These are phyloP conservation scores for Exophiala lecanii-corni DNA, from an alignment of 2,329 filamentous ascomycete genomes.

Conservation along the genomic window DNA sequence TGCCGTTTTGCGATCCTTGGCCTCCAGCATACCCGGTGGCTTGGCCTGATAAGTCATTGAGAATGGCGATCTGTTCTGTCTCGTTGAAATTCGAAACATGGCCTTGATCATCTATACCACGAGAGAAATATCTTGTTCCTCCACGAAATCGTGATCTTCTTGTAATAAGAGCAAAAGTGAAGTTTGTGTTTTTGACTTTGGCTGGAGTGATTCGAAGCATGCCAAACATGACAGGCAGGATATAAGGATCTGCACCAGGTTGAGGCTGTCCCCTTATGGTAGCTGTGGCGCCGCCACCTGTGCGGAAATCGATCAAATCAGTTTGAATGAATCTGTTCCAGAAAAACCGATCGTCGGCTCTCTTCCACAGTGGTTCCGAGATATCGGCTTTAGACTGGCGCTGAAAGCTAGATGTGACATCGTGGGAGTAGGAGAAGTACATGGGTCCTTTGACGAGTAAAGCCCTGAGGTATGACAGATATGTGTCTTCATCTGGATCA, in stretches of 20 bases:
- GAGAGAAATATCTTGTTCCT: constrained; percentile 90
- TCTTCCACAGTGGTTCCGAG: constrained; percentile 75
- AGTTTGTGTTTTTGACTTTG: constrained; percentile 73
- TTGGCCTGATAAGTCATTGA: constrained; percentile 75
- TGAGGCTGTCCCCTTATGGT: constrained; percentile 53
- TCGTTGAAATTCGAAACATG: constrained; percentile 99
- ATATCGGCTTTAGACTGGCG: constrained; percentile 75
- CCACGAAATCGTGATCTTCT: constrained; percentile 81
- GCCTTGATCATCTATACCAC: constrained; percentile 87
- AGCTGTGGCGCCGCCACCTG: constrained; percentile 46
- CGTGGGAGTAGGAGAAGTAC: constrained; percentile 97
- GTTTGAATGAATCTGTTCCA: constrained; percentile 94
- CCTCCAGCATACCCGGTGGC: constrained; percentile 77
- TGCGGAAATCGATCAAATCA: constrained; percentile 85
- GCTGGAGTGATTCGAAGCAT: constrained; percentile 90
- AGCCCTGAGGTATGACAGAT: constrained; percentile 73
- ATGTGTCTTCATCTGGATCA: constrained; percentile 91
- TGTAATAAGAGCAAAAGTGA: constrained; percentile 85
- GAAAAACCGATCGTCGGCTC: constrained; percentile 95
- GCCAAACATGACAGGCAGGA: constrained; percentile 91
- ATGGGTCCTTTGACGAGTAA: constrained; percentile 80
- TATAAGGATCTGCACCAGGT: constrained; percentile 78
- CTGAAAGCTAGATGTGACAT: constrained; percentile 96
- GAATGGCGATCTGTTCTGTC: constrained; percentile 84
- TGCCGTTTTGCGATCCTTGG: constrained; percentile 69